Evolutionary conservation across 1,139 yeast genomes (phyloP).

Genomic region (Suhomyces guaymorum): DNA sequence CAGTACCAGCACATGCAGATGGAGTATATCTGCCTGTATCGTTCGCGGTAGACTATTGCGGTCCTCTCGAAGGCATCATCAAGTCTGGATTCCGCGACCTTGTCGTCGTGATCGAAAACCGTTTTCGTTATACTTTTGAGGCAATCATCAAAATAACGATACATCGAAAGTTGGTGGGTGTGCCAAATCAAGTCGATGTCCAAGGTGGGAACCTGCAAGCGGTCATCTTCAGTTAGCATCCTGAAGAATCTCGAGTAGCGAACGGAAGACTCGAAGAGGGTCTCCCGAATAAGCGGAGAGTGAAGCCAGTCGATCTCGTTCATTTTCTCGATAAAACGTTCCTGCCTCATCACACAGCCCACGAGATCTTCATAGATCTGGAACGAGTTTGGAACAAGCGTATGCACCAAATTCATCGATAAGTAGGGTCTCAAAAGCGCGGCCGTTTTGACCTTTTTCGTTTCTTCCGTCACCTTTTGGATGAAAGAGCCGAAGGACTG

Average conservation of each 20-base stretch:
- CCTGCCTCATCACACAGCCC: conserved; percentile 35
- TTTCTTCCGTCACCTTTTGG: too few species aligned
- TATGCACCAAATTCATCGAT: conserved; percentile 23
- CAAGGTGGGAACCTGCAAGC: conserved; percentile 35
- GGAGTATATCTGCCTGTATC: conserved; percentile 25
- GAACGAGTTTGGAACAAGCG: conserved; percentile 18
- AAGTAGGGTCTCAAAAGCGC: conserved; percentile 18
- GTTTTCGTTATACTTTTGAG: conserved; percentile 5
- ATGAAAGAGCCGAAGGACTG: neutral
- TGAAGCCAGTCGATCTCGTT: conserved; percentile 31
- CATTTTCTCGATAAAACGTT: conserved; percentile 33
- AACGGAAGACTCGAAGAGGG: conserved; percentile 21
- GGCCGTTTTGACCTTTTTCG: neutral
- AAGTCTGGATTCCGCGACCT: conserved; percentile 24
- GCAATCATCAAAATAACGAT: conserved; percentile 26
- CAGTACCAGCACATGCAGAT: conserved; percentile 33
- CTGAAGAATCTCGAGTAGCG: conserved; percentile 31
- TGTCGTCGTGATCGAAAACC: conserved; percentile 33
- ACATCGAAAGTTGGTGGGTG: conserved; percentile 36
- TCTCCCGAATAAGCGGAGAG: conserved; percentile 22
- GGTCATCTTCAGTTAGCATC: conserved; percentile 17
- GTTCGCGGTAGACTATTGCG: conserved; percentile 20
- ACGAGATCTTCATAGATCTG: conserved; percentile 32
- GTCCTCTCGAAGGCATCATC: conserved; percentile 25
- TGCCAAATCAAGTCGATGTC: conserved; percentile 46